A percentile compares a stretch with the other conserved stretches of the same genome.
Conservation (phyloP, 2,329 filamentous ascomycete species). For the Talaromyces sp. region DNA sequence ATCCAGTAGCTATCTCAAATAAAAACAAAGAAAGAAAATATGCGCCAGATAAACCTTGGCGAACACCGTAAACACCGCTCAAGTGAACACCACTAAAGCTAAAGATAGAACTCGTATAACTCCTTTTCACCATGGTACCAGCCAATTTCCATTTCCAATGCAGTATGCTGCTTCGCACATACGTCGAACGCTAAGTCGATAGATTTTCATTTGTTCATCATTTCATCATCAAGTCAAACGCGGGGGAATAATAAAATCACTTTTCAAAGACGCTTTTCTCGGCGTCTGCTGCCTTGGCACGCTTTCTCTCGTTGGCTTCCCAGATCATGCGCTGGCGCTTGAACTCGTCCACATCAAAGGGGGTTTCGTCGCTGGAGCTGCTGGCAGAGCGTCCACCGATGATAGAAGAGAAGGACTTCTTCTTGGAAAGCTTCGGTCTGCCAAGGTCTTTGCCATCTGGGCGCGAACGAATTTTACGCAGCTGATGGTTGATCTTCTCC, state of each 20-base stretch:
- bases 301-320: slow-evolving; percentile 36
- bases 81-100: background rate
- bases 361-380: slow-evolving; percentile 30
- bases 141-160: slow-evolving; percentile 8
- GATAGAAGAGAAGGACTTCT: slow-evolving; percentile 52
- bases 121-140: slow-evolving; percentile 3
- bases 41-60: background rate
- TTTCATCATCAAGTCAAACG: background rate
- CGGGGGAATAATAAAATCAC: background rate
- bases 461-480: slow-evolving; percentile 41
- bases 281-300: background rate
- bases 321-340: slow-evolving; percentile 43
- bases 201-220: background rate
- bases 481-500: slow-evolving; percentile 55
- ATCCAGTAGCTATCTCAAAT: background rate
- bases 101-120: background rate
- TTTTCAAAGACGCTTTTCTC: background rate
- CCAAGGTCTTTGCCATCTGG: slow-evolving; percentile 17
- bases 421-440: slow-evolving; percentile 32
- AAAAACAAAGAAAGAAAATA: background rate
- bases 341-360: slow-evolving; percentile 47
- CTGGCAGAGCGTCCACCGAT: slow-evolving; percentile 35
- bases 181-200: background rate
- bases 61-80: background rate
- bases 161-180: background rate